Conservation (phyloP, 139 green algal genomes). For the Chlamydomonas sphaeroides region DNA sequence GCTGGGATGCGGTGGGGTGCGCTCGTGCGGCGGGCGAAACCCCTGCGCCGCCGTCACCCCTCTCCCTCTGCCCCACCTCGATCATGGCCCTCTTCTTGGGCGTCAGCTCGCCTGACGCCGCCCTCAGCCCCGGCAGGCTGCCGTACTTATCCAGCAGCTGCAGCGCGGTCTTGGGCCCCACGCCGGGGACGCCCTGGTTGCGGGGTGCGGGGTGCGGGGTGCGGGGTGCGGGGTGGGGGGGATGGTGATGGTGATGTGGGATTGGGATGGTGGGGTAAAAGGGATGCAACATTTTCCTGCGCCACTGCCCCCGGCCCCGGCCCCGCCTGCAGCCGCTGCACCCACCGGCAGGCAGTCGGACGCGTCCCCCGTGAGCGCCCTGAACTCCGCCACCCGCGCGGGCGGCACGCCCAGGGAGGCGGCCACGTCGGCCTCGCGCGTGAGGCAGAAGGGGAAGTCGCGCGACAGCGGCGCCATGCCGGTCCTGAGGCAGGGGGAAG, state of each 20-base stretch:
- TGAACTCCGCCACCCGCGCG: slow-evolving; percentile 7
- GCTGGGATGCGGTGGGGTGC: no score
- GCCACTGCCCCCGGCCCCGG: no score
- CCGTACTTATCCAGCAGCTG: slow-evolving; percentile 26
- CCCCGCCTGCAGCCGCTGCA: not conserved
- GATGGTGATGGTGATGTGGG: no score
- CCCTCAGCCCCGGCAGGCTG: slow-evolving; percentile 2
- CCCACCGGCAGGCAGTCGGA: slow-evolving; percentile 32
- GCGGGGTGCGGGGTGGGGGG: no score
- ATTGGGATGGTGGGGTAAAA: no score
- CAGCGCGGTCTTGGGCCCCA: slow-evolving; percentile 20
- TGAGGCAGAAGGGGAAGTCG: not conserved
- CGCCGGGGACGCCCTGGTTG: slow-evolving; percentile 6
- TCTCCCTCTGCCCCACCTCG: not conserved
- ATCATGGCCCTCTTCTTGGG: not conserved
- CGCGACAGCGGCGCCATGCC: no score
- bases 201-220: not conserved
- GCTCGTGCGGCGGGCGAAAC: not conserved
- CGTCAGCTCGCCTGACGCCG: not conserved
- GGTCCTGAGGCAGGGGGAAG: no score
- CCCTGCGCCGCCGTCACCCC: not conserved
- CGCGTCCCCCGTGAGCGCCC: slow-evolving; percentile 11
- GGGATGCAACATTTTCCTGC: no score
- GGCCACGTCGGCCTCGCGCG: slow-evolving; percentile 8
- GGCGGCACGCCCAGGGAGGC: slow-evolving; percentile 17